Base-by-base conservation (phyloP, 1,284 basidiomycete species). In the Bjerkandera adusta region DNA sequence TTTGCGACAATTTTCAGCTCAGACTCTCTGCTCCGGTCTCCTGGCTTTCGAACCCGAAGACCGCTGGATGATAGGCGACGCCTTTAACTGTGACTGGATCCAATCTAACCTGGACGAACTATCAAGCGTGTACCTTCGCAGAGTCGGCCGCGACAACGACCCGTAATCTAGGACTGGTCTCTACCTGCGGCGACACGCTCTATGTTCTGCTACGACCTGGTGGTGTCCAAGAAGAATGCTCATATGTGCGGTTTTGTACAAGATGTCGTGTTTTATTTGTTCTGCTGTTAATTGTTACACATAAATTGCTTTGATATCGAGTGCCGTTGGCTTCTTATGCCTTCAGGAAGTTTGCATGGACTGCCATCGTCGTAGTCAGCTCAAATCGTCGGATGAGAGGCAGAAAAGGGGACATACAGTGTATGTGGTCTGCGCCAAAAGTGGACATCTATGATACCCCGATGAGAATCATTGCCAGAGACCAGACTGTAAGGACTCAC, bases 261-360 rank as follows among this genome's bases (percentile, higher is more conserved):
- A n/a, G n/a, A n/a, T n/a, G n/a, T n/a, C n/a, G n/a, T 36, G 34
- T 6, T 36, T 16, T 36, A 20, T 18, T 36, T 36, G 34, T 36
- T 20, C 34, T 20, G 4, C 16, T 36, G 4, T 36, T 30, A 30
- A 8, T 30, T 38, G 36, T 38, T 38, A 38, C 36, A 38, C n/a
- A 8, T 8, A 30, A 38, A 21, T 38, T 18, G 21, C 11, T 12
- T 22, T 21, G n/a, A 15, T 38, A 11, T 21, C 8, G 15, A 22
- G 11, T 38, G 21, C 36, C 36, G 36, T 38, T 38, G n/a, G 8
- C 11, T 38, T 38, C 2, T 53, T 74, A 86, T 27, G 79, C 82
- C 60, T 88, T 87, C 53, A 89, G 66, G 62, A 87, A 86, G 57
- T 83, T 83, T 20, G 86, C 85, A 49, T 90, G 88, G 70, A 87